Evolutionary conservation across 345 rosid species (phyloP).

Genomic region (Moricandia arvensis): DNA sequence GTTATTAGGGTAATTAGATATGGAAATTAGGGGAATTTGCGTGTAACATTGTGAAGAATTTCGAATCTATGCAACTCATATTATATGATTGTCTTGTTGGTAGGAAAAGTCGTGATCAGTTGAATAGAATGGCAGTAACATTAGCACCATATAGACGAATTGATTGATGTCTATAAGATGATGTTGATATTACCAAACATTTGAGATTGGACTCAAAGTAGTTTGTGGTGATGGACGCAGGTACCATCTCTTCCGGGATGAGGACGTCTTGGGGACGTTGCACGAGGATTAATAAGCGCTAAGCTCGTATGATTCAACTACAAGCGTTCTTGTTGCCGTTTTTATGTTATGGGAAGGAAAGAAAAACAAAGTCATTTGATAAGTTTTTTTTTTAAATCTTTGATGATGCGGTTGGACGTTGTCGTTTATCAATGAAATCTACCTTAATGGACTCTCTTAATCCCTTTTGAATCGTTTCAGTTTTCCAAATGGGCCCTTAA

Average conservation of each 20-base stretch:
- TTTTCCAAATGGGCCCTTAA: background rate
- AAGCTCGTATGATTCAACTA: background rate
- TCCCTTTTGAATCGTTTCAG: background rate
- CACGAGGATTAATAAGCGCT: constrained; percentile 44
- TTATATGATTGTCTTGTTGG: no score
- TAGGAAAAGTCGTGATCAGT: no score
- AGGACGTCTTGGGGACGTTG: constrained; percentile 77
- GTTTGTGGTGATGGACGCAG: constrained; percentile 41
- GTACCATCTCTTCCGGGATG: constrained; percentile 71
- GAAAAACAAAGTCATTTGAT: background rate
- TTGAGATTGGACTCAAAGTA: background rate
- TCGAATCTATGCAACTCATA: no score
- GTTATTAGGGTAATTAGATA: background rate
- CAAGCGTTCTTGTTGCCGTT: background rate
- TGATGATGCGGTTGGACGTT: constrained; percentile 5
- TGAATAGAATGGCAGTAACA: background rate
- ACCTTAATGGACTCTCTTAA: background rate
- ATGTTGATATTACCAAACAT: no score
- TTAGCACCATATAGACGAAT: background rate
- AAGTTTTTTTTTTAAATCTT: constrained; percentile 10
- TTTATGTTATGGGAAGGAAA: background rate
- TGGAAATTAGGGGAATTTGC: background rate
- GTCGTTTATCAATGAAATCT: background rate
- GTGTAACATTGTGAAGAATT: background rate
- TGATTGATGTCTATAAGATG: background rate